phyloP scores from a whole-genome alignment of 148 eudicot genomes.

The Arctostaphylos glauca region DNA sequence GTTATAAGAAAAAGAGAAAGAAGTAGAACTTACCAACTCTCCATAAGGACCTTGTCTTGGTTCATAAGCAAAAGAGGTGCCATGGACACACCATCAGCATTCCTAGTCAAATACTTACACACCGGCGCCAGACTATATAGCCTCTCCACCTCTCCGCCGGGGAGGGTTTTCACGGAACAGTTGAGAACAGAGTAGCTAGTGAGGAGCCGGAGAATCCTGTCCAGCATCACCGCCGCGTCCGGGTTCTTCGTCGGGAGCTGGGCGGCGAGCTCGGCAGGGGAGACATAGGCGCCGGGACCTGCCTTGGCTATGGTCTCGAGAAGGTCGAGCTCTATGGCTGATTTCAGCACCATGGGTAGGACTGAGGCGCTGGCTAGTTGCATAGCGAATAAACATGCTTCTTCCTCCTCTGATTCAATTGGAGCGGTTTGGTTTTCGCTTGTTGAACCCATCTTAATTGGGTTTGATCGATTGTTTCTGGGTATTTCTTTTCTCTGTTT shows the following conservation, averaged over 20 bases:
- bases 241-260: conserved; percentile 64
- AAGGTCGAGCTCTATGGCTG: conserved; percentile 81
- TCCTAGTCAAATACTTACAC: conserved; percentile 65
- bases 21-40: conserved; percentile 60
- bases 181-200: conserved; percentile 63
- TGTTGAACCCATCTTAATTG: conserved; percentile 35
- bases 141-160: conserved; percentile 62
- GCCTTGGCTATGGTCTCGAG: conserved; percentile 70
- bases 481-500: background rate
- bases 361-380: conserved; percentile 73
- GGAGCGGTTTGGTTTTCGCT: background rate
- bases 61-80: conserved; percentile 77
- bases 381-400: conserved; percentile 64
- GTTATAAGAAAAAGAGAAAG: background rate
- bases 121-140: conserved; percentile 75
- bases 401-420: conserved; percentile 44
- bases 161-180: conserved; percentile 30
- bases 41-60: conserved; percentile 88
- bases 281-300: conserved; percentile 54
- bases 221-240: conserved; percentile 71
- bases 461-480: background rate
- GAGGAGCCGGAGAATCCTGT: conserved; percentile 73
- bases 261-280: conserved; percentile 59
- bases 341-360: conserved; percentile 79
- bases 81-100: conserved; percentile 66